Evolutionary conservation across 768 basidiomycete species (phyloP).

Genomic region (Naganishia randhawae): DNA sequence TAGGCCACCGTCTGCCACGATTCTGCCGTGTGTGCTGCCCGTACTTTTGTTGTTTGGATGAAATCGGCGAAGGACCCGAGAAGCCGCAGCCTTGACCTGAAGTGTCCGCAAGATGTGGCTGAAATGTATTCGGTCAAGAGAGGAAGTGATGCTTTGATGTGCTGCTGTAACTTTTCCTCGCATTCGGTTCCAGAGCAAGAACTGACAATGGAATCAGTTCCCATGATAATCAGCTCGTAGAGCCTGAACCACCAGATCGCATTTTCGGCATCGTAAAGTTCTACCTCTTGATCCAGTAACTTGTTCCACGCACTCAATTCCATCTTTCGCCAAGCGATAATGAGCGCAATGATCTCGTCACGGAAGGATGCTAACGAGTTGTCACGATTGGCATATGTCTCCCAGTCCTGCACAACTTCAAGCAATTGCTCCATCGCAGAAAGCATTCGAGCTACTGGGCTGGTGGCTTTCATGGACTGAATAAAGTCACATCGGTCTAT

Average conservation of each 20-base stretch:
- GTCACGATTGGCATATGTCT: slow-evolving; percentile 86
- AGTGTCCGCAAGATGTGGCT: slow-evolving; percentile 79
- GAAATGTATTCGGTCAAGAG: slow-evolving; percentile 76
- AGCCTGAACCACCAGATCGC: slow-evolving; percentile 88
- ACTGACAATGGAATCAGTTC: slow-evolving; percentile 50
- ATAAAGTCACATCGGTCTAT: slow-evolving; percentile 66
- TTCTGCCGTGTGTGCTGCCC: slow-evolving; percentile 39
- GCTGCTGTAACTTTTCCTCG: slow-evolving; percentile 50
- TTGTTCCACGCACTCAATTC: slow-evolving; percentile 84
- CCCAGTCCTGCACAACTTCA: slow-evolving; percentile 89
- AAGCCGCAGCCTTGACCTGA: slow-evolving; percentile 62
- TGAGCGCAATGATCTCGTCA: slow-evolving; percentile 63
- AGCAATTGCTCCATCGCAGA: slow-evolving; percentile 79
- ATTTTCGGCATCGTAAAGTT: slow-evolving; percentile 51
- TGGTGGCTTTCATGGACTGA: slow-evolving; percentile 60
- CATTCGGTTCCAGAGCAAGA: slow-evolving; percentile 38
- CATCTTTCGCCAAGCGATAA: slow-evolving; percentile 84
- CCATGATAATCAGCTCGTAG: slow-evolving; percentile 67
- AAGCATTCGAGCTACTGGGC: slow-evolving; percentile 76
- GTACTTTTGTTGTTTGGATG: slow-evolving; percentile 39
- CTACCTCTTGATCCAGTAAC: slow-evolving; percentile 69
- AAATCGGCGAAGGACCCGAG: slow-evolving; percentile 61
- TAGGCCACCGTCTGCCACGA: slow-evolving; percentile 57
- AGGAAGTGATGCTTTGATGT: slow-evolving; percentile 66
- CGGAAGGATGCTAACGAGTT: slow-evolving; percentile 72